Percentiles rank a stretch among this genome's conserved stretches.
Conservation (phyloP, 1,139 yeast genomes). For the Taiozyma sp. region DNA sequence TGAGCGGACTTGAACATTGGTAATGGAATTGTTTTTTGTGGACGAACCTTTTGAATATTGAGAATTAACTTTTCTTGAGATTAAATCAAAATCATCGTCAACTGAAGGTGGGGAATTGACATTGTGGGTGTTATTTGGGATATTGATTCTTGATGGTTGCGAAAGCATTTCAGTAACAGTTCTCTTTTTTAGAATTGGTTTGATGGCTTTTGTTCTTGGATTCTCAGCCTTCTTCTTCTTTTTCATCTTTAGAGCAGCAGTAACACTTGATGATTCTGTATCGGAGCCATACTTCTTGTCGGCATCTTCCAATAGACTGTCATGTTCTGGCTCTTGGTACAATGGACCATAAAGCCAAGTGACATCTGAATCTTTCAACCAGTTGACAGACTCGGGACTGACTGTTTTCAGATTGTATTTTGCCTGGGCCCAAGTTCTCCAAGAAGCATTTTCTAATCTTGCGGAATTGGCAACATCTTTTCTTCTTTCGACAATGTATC, state of each 20-base stretch:
- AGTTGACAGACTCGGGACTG: conserved; percentile 68
- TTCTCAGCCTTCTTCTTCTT: conserved; percentile 15
- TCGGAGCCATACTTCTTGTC: conserved; percentile 35
- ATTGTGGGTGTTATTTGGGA: conserved; percentile 9
- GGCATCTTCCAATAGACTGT: conserved; percentile 22
- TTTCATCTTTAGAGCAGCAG: conserved; percentile 19
- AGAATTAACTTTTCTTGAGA: conserved; percentile 56
- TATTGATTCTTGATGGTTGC: conserved; percentile 23
- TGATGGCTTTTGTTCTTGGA: conserved; percentile 28
- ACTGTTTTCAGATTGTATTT: conserved; percentile 62
- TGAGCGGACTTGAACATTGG: not conserved
- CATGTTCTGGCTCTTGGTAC: conserved; percentile 45
- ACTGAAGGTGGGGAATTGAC: conserved; percentile 37
- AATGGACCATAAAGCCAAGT: conserved; percentile 78
- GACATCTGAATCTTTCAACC: conserved; percentile 79
- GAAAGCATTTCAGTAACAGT: conserved; percentile 62
- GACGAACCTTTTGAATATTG: conserved; percentile 29
- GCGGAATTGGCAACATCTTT: conserved; percentile 65
- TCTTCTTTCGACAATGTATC: conserved; percentile 80
- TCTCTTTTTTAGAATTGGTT: conserved; percentile 79
- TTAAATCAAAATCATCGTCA: conserved; percentile 48
- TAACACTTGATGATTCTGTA: conserved; percentile 32
- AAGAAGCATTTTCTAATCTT: conserved; percentile 72
- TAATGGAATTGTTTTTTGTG: not conserved
- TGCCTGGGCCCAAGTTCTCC: conserved; percentile 89